Conservation (phyloP, 495 filamentous ascomycete genomes). For the Penicillium angulare region DNA sequence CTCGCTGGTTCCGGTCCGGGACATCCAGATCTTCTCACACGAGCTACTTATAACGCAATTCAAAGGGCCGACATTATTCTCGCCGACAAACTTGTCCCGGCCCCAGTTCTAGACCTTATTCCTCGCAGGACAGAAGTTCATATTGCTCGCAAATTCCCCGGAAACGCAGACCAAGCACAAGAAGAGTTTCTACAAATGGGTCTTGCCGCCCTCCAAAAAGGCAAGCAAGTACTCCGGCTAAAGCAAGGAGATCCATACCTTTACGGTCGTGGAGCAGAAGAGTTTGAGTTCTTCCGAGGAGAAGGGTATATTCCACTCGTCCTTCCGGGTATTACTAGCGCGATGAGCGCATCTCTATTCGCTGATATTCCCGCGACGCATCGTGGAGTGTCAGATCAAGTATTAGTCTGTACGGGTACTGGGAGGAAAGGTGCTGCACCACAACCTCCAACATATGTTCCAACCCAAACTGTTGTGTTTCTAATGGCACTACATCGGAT, state of each 20-base stretch:
- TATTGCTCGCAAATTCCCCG: slow-evolving; percentile 96
- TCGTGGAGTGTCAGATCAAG: slow-evolving; percentile 84
- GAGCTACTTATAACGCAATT: slow-evolving; percentile 85
- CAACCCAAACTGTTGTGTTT: slow-evolving; percentile 83
- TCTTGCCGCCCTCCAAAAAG: slow-evolving; percentile 65
- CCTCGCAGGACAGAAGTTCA: slow-evolving; percentile 85
- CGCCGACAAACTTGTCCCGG: slow-evolving; percentile 93
- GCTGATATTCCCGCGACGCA: slow-evolving; percentile 86
- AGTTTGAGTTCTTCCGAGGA: slow-evolving; percentile 77
- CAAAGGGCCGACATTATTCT: slow-evolving; percentile 80
- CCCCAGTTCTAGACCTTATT: slow-evolving; percentile 81
- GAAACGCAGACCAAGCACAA: slow-evolving; percentile 92
- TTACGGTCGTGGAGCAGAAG: slow-evolving; percentile 91
- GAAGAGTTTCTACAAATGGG: slow-evolving; percentile 84
- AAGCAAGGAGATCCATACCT: slow-evolving; percentile 98
- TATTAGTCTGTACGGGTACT: slow-evolving; percentile 91
- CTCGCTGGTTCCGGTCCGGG: slow-evolving; percentile 94
- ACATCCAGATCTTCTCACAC: slow-evolving; percentile 85
- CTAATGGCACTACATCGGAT: slow-evolving; percentile 93
- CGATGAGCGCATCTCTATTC: slow-evolving; percentile 83
- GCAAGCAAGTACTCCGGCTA: slow-evolving; percentile 77
- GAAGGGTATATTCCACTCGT: slow-evolving; percentile 71
- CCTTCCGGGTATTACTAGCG: slow-evolving; percentile 86
- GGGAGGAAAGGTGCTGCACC: slow-evolving; percentile 87
- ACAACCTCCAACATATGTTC: slow-evolving; percentile 73